Percentiles rank a stretch among this genome's conserved stretches.
These are phyloP conservation scores for Urochloa ruziziensis DNA, from an alignment of 176 grass and related monocot species.

Conservation along the genomic window DNA sequence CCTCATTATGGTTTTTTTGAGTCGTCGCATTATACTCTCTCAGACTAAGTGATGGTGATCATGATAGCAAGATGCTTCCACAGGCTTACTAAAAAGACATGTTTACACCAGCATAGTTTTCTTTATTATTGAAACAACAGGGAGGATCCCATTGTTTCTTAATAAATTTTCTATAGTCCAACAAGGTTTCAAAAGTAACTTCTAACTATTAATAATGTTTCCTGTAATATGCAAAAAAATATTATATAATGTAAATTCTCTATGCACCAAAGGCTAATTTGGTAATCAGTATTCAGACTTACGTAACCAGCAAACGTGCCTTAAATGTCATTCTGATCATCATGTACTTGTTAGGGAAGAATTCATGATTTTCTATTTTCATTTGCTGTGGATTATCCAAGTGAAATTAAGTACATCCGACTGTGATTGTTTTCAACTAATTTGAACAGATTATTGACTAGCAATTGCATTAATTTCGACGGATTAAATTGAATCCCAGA, in stretches of 20 bases:
- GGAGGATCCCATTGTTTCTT: neutral
- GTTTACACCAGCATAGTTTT: neutral
- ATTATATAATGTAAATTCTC: neutral
- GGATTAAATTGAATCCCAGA: neutral
- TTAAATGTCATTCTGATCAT: neutral
- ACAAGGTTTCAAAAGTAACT: neutral
- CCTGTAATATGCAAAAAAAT: neutral
- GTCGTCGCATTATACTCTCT: neutral
- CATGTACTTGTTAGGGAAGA: neutral
- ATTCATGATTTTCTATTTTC: neutral
- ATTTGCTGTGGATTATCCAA: neutral
- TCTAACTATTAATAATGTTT: neutral
- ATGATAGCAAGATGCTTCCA: neutral
- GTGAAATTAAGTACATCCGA: neutral
- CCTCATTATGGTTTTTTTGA: neutral
- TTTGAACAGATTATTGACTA: neutral
- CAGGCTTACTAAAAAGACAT: neutral
- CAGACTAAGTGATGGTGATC: neutral
- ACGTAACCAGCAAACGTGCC: too few species aligned
- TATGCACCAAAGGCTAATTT: neutral
- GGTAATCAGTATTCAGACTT: neutral
- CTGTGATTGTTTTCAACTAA: neutral
- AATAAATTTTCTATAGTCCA: neutral
- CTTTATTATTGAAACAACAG: neutral
- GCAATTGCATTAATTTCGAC: neutral